These are phyloP conservation scores for Colletotrichum eremochloae DNA, from an alignment of 2,329 filamentous ascomycete genomes.

Conservation along the genomic window DNA sequence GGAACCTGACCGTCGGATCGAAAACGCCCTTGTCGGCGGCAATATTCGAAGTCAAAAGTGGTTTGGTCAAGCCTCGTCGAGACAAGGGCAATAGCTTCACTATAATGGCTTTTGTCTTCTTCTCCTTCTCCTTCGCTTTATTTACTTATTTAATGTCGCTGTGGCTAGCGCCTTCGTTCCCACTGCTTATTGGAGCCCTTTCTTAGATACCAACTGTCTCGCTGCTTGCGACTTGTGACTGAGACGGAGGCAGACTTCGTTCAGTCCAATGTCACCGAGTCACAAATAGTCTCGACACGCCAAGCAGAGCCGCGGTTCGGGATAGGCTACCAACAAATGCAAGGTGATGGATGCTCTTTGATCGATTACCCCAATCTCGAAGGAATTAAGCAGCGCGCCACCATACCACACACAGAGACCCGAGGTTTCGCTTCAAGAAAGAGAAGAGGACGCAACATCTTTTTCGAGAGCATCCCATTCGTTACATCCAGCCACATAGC, in stretches of 20 bases:
- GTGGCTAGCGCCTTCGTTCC: background rate
- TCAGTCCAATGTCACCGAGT: background rate
- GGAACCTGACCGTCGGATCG: constrained; percentile 8
- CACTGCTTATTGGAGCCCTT: background rate
- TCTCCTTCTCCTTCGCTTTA: background rate
- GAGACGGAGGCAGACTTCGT: background rate
- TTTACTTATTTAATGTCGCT: background rate
- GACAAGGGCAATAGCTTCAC: background rate
- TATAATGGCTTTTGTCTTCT: background rate
- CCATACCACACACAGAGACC: background rate
- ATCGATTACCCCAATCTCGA: background rate
- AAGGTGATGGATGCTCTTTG: constrained; percentile 17
- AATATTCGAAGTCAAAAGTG: constrained; percentile 7
- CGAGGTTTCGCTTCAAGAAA: background rate
- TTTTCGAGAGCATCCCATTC: background rate
- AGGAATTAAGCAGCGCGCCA: background rate
- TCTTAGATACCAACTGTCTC: background rate
- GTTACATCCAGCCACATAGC: background rate
- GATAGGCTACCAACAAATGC: constrained; percentile 38
- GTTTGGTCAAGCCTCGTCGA: background rate
- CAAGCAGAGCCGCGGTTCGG: background rate
- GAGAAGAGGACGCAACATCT: background rate
- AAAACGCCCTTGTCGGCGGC: constrained; percentile 2
- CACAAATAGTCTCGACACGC: background rate
- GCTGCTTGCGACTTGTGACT: background rate